Evolutionary conservation across 75 land plant species (phyloP), one percentile per base, ranked within the genome.

Genomic region (Pseudotsuga menziesii): DNA sequence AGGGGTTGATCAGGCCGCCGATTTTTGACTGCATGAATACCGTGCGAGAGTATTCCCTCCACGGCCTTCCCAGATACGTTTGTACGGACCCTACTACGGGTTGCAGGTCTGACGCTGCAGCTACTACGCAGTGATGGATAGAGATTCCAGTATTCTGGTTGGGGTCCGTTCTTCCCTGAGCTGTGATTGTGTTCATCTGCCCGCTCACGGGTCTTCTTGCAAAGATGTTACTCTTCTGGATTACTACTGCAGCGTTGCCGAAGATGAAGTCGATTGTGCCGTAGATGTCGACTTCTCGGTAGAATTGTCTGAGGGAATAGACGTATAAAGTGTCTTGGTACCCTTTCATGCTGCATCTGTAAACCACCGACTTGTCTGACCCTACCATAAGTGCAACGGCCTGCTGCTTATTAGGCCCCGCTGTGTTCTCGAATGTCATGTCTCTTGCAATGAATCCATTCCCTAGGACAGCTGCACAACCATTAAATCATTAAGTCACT

Each of bases 261-360:
- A 88, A 88, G 81, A 88, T 80, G 87, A 85, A 88, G 79, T 88
- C 87, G 73, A 88, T 79, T 67, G 90, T 88, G 57, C 90, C 90
- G 48, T 80, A 59, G 80, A 88, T 85, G 77, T 54, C 54, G 79
- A 86, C 84, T 69, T 83, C 73, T 9, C 83, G 58, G 79, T 80
- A 86, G 82, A 82, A 87, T 54, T 90, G 91, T 17, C 89, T 83
- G 70, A 80, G 73, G 57, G 83, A 58, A 61, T 84, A 82, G 1
- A 80, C 77, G 79, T 83, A 87, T 16, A 90, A 80, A 36, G 91
- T 90, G 81, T 87, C 91, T 64, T 90, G 91, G 84, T 81, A 93
- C 3, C 87, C 91, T 35, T 82, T 83, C 62, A 93, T 74, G 17
- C 75, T 77, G 89, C 86, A 82, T 64, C 79, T 81, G 87, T 85